Conservation (phyloP, 116 monocot genomes). For the Cymodocea nodosa region DNA sequence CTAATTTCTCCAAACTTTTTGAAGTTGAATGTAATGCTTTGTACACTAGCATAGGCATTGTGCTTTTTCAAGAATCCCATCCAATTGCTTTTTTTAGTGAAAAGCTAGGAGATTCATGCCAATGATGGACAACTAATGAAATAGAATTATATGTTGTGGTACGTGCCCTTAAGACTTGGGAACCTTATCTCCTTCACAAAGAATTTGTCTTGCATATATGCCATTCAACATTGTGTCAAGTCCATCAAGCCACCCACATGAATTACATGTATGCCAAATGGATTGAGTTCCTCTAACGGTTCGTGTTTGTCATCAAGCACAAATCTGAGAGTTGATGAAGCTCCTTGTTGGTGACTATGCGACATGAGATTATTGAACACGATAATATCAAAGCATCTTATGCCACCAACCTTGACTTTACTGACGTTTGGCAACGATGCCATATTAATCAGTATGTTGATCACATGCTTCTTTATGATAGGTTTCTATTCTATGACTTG, state of each 20-base stretch:
- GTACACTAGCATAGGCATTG: background rate
- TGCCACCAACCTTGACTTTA: too few relatives aligned
- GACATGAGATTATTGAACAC: too few relatives aligned
- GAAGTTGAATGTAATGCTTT: background rate
- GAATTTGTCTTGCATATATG: background rate
- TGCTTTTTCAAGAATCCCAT: background rate
- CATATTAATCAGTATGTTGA: too few relatives aligned
- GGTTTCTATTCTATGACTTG: too few relatives aligned
- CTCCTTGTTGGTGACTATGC: too few relatives aligned
- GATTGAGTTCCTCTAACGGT: background rate
- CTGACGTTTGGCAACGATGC: too few relatives aligned
- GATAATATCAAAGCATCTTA: too few relatives aligned
- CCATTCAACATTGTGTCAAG: background rate
- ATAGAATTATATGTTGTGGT: background rate
- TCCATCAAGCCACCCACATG: background rate
- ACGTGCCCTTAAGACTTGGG: background rate
- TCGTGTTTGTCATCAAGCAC: too few relatives aligned
- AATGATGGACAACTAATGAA: background rate
- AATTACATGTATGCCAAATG: background rate
- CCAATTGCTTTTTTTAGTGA: background rate
- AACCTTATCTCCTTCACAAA: background rate
- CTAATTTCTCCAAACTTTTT: background rate
- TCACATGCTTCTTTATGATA: too few relatives aligned
- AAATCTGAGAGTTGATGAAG: too few relatives aligned
- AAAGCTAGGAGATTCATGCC: too few relatives aligned